A percentile compares a stretch with the other conserved stretches of the same genome.
Evolutionary conservation across 352 stramenopile species (phyloP).

Genomic region (Phytophthora brassicae): DNA sequence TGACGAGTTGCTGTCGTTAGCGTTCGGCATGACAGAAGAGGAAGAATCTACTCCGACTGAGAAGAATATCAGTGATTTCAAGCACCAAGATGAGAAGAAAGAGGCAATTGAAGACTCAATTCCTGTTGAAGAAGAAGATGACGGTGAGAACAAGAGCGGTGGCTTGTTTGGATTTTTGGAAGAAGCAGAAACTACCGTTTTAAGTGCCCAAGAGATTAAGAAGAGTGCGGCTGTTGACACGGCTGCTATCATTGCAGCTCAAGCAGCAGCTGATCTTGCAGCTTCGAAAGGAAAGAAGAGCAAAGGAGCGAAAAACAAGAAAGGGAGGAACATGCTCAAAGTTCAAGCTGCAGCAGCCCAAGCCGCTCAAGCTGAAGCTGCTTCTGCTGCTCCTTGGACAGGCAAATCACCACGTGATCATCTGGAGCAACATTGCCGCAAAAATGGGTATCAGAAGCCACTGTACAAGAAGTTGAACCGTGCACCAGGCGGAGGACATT

Average conservation of each 20-base stretch:
- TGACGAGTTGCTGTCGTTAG: conserved; percentile 28
- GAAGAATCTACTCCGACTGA: conserved; percentile 4
- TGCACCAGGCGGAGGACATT: conserved; percentile 26
- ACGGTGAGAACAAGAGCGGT: conserved; percentile 17
- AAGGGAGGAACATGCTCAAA: conserved; percentile 32
- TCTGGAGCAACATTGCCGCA: conserved; percentile 88
- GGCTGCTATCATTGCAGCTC: conserved; percentile 22
- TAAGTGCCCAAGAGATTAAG: conserved; percentile 40
- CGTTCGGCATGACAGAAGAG: conserved; percentile 13
- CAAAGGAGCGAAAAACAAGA: conserved; percentile 42
- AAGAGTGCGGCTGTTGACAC: conserved; percentile 40
- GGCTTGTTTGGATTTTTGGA: conserved; percentile 48
- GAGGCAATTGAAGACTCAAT: background rate
- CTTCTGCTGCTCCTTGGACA: conserved; percentile 43
- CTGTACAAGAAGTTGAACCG: conserved; percentile 67
- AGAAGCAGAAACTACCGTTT: conserved; percentile 35
- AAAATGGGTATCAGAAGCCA: conserved; percentile 79
- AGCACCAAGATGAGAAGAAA: background rate
- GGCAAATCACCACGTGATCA: conserved; percentile 87
- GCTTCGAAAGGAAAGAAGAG: conserved; percentile 32
- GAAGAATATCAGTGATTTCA: background rate
- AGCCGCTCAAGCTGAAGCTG: conserved; percentile 21
- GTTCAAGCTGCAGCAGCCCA: conserved; percentile 23
- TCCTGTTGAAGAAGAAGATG: background rate
- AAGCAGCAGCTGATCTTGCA: conserved; percentile 24